phyloP scores from a whole-genome alignment of 1,284 basidiomycete genomes.

The Sphaerobolus stellatus region DNA sequence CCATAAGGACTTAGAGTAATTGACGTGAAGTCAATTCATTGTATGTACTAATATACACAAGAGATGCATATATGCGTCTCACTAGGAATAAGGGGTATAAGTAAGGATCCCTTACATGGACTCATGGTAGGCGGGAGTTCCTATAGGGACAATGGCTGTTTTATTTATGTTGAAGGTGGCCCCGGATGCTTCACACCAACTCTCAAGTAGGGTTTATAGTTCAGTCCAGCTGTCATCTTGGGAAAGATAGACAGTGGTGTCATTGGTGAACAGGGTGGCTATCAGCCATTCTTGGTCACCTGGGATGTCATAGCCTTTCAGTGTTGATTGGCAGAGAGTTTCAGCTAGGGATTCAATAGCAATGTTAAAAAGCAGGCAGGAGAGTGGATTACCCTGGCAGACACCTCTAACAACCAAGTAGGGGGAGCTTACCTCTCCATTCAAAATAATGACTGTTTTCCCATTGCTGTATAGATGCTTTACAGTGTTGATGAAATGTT shows the following conservation, averaged over 20 bases:
- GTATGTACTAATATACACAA: too few relatives aligned
- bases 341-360: slow-evolving; percentile 27
- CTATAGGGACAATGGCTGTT: slow-evolving; percentile 36
- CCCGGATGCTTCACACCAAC: slow-evolving; percentile 33
- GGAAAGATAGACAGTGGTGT: slow-evolving; percentile 27
- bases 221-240: slow-evolving; percentile 19
- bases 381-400: slow-evolving; percentile 12
- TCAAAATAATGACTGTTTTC: neutral
- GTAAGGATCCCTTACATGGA: too few relatives aligned
- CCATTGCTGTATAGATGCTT: neutral
- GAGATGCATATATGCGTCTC: too few relatives aligned
- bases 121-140: slow-evolving; percentile 16
- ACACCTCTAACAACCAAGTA: slow-evolving; percentile 1
- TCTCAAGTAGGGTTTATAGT: slow-evolving; percentile 22
- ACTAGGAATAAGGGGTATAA: too few relatives aligned
- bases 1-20: too few relatives aligned
- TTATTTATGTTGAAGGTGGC: slow-evolving; percentile 37
- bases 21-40: too few relatives aligned
- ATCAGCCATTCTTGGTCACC: slow-evolving; percentile 28
- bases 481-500: neutral
- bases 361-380: slow-evolving; percentile 29
- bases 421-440: neutral
- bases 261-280: slow-evolving; percentile 21
- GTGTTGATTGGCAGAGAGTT: slow-evolving; percentile 18
- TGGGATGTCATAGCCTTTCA: slow-evolving; percentile 20